A percentile compares a stretch with the other conserved stretches of the same genome.
Conservation (phyloP, 768 basidiomycete genomes). For the Russula abietina region DNA sequence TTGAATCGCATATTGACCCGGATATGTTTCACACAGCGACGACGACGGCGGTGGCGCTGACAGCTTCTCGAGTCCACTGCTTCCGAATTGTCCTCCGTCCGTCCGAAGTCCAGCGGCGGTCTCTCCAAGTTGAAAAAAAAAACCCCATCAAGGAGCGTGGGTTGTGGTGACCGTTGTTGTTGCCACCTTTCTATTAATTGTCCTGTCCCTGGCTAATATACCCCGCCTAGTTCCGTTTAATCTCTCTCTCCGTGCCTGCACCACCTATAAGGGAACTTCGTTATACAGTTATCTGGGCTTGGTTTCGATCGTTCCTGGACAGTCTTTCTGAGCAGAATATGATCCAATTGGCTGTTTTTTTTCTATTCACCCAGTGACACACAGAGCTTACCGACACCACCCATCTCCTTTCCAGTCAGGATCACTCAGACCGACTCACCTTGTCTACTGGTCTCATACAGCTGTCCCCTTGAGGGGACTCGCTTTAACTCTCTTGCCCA, state of each 20-base stretch:
- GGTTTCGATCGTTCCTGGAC: slow-evolving; percentile 15
- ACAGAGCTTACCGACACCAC: slow-evolving; percentile 28
- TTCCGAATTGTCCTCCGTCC: not conserved
- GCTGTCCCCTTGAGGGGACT: no score
- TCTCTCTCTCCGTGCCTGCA: not conserved
- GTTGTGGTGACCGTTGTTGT: no score
- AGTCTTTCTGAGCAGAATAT: not conserved
- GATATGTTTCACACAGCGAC: not conserved
- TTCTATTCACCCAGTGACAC: slow-evolving; percentile 34
- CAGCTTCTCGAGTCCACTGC: not conserved
- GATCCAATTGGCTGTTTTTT: not conserved
- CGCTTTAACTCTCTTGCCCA: no score
- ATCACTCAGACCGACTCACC: no score
- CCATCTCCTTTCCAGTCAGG: no score
- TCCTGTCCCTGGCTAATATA: no score
- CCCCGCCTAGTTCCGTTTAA: not conserved
- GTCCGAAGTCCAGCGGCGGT: not conserved
- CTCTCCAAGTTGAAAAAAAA: not conserved
- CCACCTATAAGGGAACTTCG: not conserved
- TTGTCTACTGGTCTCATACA: no score
- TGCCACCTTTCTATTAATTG: no score
- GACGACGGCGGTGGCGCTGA: not conserved
- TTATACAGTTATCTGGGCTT: not conserved
- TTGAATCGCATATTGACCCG: not conserved
- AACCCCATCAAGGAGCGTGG: not conserved